Conservation (phyloP, 2,329 filamentous ascomycete species). For the Lecanicillium sp. region DNA sequence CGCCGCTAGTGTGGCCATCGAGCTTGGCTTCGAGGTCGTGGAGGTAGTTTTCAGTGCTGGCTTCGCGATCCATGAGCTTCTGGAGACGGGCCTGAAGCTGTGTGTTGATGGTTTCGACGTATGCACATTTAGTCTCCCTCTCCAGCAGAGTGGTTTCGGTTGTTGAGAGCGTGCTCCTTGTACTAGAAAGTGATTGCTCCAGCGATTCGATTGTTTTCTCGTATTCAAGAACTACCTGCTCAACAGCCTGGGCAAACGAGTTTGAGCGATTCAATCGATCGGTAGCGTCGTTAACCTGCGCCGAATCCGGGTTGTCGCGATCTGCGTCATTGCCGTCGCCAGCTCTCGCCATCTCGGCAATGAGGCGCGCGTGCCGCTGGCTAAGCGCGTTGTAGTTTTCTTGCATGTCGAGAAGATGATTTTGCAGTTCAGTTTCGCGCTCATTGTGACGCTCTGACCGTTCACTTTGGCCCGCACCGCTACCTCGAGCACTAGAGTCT, state of each 20-base stretch:
- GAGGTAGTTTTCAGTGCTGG: slow-evolving; percentile 85
- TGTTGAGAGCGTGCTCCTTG: slow-evolving; percentile 70
- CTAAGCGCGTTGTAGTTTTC: slow-evolving; percentile 92
- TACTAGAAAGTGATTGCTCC: slow-evolving; percentile 85
- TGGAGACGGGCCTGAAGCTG: slow-evolving; percentile 87
- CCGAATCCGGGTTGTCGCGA: slow-evolving; percentile 45
- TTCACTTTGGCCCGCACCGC: slow-evolving; percentile 49
- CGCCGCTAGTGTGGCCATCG: slow-evolving; percentile 81
- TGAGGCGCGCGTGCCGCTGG: slow-evolving; percentile 88
- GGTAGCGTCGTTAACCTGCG: slow-evolving; percentile 67
- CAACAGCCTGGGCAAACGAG: slow-evolving; percentile 90
- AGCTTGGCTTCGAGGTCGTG: slow-evolving; percentile 86
- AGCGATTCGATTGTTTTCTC: slow-evolving; percentile 96
- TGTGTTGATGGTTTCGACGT: slow-evolving; percentile 82
- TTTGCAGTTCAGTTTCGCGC: slow-evolving; percentile 83
- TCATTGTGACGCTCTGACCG: slow-evolving; percentile 72
- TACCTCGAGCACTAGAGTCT: slow-evolving; percentile 46
- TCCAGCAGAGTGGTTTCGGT: slow-evolving; percentile 85
- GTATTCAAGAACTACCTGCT: slow-evolving; percentile 93
- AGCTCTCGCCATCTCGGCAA: slow-evolving; percentile 84
- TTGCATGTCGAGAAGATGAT: slow-evolving; percentile 84
- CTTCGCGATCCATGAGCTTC: slow-evolving; percentile 85
- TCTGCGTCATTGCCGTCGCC: slow-evolving; percentile 59
- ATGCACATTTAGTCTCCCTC: slow-evolving; percentile 88
- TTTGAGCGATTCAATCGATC: slow-evolving; percentile 91